A percentile compares a stretch with the other conserved stretches of the same genome.
phyloP scores from a whole-genome alignment of 2,329 filamentous ascomycete genomes.

The Xylariaceae sp. region DNA sequence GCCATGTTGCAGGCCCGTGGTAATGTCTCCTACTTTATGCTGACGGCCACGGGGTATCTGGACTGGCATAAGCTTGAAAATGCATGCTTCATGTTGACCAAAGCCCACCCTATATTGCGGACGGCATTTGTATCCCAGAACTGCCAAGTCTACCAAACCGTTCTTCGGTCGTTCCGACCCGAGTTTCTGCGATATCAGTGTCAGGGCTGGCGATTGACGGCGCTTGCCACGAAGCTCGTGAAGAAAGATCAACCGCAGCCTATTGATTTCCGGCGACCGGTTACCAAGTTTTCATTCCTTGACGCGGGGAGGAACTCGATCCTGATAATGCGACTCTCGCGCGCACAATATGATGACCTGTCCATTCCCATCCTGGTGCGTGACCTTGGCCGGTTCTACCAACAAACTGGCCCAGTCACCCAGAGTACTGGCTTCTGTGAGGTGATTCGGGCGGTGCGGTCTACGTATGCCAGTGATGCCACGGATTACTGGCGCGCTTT shows the following conservation, averaged over 20 bases:
- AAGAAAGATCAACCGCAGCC: slow-evolving; percentile 38
- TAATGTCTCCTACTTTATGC: slow-evolving; percentile 43
- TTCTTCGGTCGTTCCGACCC: slow-evolving; percentile 38
- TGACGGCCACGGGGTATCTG: slow-evolving; percentile 43
- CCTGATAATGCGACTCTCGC: slow-evolving; percentile 43
- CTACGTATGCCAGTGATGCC: slow-evolving; percentile 35
- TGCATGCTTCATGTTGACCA: slow-evolving; percentile 40
- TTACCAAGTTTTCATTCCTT: slow-evolving; percentile 47
- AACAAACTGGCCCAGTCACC: slow-evolving; percentile 30
- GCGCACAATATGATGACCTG: slow-evolving; percentile 45
- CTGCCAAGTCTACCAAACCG: slow-evolving; percentile 44
- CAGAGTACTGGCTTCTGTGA: slow-evolving; percentile 43
- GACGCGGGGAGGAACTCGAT: slow-evolving; percentile 44
- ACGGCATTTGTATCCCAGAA: slow-evolving; percentile 47
- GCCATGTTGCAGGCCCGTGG: slow-evolving; percentile 40
- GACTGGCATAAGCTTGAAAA: slow-evolving; percentile 40
- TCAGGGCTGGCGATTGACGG: slow-evolving; percentile 36
- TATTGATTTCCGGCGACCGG: slow-evolving; percentile 39
- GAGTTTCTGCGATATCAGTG: slow-evolving; percentile 42
- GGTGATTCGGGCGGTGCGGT: slow-evolving; percentile 39
- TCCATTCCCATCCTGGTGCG: slow-evolving; percentile 43
- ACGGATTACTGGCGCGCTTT: slow-evolving; percentile 42
- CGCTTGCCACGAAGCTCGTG: slow-evolving; percentile 37
- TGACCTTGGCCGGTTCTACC: slow-evolving; percentile 45
- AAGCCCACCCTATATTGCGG: slow-evolving; percentile 47